phyloP scores from a whole-genome alignment of 805 yeast species.

The Myxozyma neotropica region DNA sequence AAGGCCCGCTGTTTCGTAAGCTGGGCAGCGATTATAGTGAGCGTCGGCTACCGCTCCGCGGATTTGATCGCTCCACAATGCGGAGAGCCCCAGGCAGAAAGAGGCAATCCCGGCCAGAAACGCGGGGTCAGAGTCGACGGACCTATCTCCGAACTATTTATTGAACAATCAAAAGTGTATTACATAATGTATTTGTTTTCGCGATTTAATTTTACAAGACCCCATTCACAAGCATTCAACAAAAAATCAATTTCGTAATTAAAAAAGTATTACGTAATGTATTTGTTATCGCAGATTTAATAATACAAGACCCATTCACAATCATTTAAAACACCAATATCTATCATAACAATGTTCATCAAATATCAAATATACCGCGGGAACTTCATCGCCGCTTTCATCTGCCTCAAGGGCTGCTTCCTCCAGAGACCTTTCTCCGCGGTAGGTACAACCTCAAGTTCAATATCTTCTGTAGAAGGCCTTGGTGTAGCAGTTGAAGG shows the following conservation, averaged over 20 bases:
- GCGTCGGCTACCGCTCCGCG: background rate
- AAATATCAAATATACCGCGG: constrained; percentile 9
- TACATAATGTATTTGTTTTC: too few relatives aligned
- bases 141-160: background rate
- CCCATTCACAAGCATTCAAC: too few relatives aligned
- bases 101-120: background rate
- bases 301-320: too few relatives aligned
- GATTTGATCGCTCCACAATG: background rate
- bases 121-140: constrained; percentile 7
- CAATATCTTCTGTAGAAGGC: background rate
- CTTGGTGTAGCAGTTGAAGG: background rate
- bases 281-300: too few relatives aligned
- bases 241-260: background rate
- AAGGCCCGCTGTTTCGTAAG: too few relatives aligned
- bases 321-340: background rate
- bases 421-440: background rate
- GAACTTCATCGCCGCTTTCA: constrained; percentile 9
- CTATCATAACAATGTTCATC: background rate
- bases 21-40: too few relatives aligned
- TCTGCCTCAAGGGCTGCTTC: constrained; percentile 7
- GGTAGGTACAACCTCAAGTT: background rate
- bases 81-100: background rate
- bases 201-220: too few relatives aligned
- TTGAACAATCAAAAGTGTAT: too few relatives aligned
- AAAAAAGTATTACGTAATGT: background rate